phyloP scores from a whole-genome alignment of 2,329 filamentous ascomycete genomes.

The Cladobotryum mycophilum region DNA sequence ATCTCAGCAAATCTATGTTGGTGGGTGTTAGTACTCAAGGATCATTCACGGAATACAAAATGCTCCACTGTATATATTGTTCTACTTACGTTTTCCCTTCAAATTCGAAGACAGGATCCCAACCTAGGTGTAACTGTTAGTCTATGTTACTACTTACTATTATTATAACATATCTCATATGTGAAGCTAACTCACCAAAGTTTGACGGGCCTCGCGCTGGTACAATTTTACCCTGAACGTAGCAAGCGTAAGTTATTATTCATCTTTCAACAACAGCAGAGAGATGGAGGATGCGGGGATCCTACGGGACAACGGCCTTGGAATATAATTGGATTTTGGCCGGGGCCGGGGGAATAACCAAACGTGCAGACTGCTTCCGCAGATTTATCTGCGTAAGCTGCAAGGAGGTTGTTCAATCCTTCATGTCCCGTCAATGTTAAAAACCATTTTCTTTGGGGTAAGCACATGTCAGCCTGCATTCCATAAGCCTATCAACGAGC shows the following conservation, averaged over 20 bases:
- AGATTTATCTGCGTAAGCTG: conserved; percentile 82
- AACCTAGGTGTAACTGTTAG: conserved; percentile 51
- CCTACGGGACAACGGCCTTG: conserved; percentile 78
- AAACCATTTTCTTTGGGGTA: conserved; percentile 76
- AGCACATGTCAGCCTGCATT: not conserved
- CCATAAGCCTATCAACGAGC: not conserved
- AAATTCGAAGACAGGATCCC: conserved; percentile 96
- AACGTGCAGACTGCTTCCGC: conserved; percentile 95
- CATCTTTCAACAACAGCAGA: not conserved
- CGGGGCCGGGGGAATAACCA: conserved; percentile 81
- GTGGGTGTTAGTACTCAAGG: too few relatives aligned
- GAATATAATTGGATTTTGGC: conserved; percentile 77
- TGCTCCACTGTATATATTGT: too few relatives aligned
- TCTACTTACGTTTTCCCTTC: conserved; percentile 67
- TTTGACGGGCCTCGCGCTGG: conserved; percentile 68
- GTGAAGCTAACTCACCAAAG: conserved; percentile 60
- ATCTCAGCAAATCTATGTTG: conserved; percentile 75
- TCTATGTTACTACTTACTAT: not conserved
- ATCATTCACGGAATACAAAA: too few relatives aligned
- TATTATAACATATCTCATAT: too few relatives aligned
- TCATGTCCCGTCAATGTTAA: conserved; percentile 73
- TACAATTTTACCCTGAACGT: conserved; percentile 65
- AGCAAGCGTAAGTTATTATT: conserved; percentile 1
- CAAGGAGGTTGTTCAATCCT: conserved; percentile 84
- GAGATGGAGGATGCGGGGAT: too few relatives aligned